Evolutionary conservation across 2,329 filamentous ascomycete species (phyloP).

Genomic region (Exophiala viscosa): DNA sequence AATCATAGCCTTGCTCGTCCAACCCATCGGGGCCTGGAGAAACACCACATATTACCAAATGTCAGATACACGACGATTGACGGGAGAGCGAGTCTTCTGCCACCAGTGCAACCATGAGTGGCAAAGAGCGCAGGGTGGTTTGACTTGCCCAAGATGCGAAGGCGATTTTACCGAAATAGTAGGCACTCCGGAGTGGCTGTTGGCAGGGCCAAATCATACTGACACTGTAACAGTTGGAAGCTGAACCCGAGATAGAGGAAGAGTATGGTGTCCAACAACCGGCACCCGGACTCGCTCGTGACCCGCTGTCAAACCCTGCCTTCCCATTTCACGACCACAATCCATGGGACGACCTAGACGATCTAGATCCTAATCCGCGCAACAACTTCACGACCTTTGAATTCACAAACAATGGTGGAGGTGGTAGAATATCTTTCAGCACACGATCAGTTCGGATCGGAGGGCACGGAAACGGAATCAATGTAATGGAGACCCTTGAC

Average conservation of each 20-base stretch:
- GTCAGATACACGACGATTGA: slow-evolving; percentile 31
- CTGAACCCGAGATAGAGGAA: slow-evolving; percentile 21
- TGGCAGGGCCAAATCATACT: background rate
- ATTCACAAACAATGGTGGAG: slow-evolving; percentile 22
- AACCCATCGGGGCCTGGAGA: background rate
- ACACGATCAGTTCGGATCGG: slow-evolving; percentile 19
- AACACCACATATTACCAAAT: slow-evolving; percentile 25
- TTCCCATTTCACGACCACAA: slow-evolving; percentile 41
- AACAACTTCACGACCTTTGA: slow-evolving; percentile 27
- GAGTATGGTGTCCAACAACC: slow-evolving; percentile 35
- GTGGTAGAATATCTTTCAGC: slow-evolving; percentile 25
- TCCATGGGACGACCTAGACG: slow-evolving; percentile 40
- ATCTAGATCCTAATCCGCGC: slow-evolving; percentile 44
- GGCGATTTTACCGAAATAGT: slow-evolving; percentile 85
- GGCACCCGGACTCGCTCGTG: slow-evolving; percentile 26
- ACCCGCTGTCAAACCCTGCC: slow-evolving; percentile 31
- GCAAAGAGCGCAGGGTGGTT: slow-evolving; percentile 65
- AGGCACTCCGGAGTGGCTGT: slow-evolving; percentile 36
- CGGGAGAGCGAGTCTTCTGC: slow-evolving; percentile 76
- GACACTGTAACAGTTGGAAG: slow-evolving; percentile 7
- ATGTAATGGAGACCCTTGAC: slow-evolving; percentile 4
- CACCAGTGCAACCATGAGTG: slow-evolving; percentile 78
- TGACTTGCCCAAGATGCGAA: slow-evolving; percentile 73
- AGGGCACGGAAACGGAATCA: background rate
- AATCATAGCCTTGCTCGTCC: background rate